Evolutionary conservation across 805 yeast genomes (phyloP), one percentile per base, ranked within the genome.

Genomic region (Peterozyma xylosa): DNA sequence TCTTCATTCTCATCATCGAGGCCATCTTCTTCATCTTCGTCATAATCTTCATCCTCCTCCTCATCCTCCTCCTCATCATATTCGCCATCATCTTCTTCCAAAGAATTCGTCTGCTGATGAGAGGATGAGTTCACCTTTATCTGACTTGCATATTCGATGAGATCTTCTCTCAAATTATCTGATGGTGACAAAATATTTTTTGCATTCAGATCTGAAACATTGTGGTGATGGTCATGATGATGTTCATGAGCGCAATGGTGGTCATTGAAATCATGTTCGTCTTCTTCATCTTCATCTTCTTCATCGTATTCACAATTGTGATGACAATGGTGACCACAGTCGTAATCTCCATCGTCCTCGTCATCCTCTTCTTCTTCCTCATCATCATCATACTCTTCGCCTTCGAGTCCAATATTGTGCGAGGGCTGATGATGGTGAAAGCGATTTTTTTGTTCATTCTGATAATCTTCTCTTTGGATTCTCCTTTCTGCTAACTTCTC

Each of bases 401-500:
- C 27, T 21, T 21, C 27, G 7, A 21, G 27, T 7, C 27, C 27
- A 21, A 7, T 21, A 5, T 21, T 21, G 27, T 21, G 54, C 17
- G 51, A 57, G 41, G 49, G 58, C 30, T 50, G 46, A 7, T 57
- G 58, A 33, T 58, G 58, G 34, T 52, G 47, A 3, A 54, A 45
- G 5, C 53, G 50, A 43, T 59, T 54, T 38, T 51, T 44, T 33
- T 40, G 46, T 39, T 54, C 59, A 48, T 60, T 43, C 18, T 41
- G 42, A 35, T 16, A 45, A 16, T 66, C 46, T 60, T 52, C 40
- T 53, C 64, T 35, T 48, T 54, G 58, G 60, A 67, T 53, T 15
- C 78, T 63, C 37, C 78, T 71, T 45, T 74, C 73, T 3, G 88
- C 86, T 38, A 86, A 66, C 42, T 78, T 73, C 58, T 87, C 95